phyloP scores from a whole-genome alignment of 257 asterid genomes.

The Coffea canephora region DNA sequence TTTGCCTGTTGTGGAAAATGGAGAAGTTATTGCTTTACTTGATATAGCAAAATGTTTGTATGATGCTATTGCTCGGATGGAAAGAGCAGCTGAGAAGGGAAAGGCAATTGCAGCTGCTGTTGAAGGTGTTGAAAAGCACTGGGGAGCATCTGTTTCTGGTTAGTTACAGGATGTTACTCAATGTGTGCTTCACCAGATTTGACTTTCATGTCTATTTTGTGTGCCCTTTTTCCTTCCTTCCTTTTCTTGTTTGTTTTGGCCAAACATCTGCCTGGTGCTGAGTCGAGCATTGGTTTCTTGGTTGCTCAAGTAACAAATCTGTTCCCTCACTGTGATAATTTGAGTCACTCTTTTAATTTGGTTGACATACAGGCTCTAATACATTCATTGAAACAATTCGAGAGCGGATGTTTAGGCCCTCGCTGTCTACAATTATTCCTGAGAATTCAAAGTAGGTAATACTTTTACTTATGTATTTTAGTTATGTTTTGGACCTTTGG shows the following conservation, averaged over 20 bases:
- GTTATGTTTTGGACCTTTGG: not conserved
- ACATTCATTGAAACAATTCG: constrained; percentile 79
- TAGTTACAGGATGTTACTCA: constrained; percentile 26
- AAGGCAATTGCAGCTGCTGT: constrained; percentile 98
- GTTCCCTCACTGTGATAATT: not conserved
- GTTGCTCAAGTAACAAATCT: not conserved
- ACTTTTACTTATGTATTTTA: constrained; percentile 39
- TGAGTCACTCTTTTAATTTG: constrained; percentile 7
- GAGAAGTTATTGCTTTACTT: constrained; percentile 93
- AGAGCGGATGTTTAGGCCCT: constrained; percentile 85
- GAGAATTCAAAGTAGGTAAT: constrained; percentile 99
- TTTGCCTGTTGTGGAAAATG: constrained; percentile 93
- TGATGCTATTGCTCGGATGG: constrained; percentile 97
- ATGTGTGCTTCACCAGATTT: not conserved
- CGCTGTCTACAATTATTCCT: constrained; percentile 76
- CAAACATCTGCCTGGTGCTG: not conserved
- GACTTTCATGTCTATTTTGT: not conserved
- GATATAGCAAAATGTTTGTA: constrained; percentile 95
- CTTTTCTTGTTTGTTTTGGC: constrained; percentile 8
- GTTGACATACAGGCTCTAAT: constrained; percentile 50
- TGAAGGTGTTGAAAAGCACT: constrained; percentile 96
- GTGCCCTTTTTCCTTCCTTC: not conserved
- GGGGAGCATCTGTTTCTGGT: constrained; percentile 93
- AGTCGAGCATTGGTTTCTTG: not conserved
- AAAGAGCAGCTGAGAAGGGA: constrained; percentile 98